Base-by-base conservation (phyloP, 148 eudicot genomes). In the Euryodendron excelsum region DNA sequence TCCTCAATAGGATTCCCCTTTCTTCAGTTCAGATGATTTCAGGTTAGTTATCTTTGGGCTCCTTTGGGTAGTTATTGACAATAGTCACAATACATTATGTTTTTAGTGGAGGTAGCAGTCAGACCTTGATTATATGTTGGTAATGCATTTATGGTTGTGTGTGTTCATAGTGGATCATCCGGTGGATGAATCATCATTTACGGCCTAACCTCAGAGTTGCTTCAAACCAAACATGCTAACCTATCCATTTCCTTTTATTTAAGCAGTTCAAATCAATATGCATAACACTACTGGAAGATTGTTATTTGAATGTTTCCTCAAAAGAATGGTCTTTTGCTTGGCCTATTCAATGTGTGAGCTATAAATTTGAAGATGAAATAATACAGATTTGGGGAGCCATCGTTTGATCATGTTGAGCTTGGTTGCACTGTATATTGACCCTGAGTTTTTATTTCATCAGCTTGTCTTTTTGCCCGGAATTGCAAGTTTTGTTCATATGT, bases 11-110 rank as follows among this genome's bases (percentile, higher is more conserved):
- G n/a, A n/a, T n/a, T n/a, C n/a, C n/a, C n/a, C n/a, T n/a, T n/a
- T n/a, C n/a, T n/a, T n/a, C n/a, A 76, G 84, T 65, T 87, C 91
- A 11, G 89, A 94, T 66, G 73, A 67, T 55, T 91, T 91, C 87
- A 87, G 95, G 98, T 93, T 78, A 39, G 89, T 78, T 27, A 69
- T 5, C 14, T 23, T 5, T 3, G 20, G 55, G 13, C 59, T 2
- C 1, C 7, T 77, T 20, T 34, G 9, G 6, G 11, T 44, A 11
- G 56, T n/a, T n/a, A 68, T 41, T 39, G 72, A 68, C n/a, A 0
- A n/a, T 41, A 8, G 17, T n/a, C n/a, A n/a, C n/a, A n/a, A n/a
- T n/a, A n/a, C n/a, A 12, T 39, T 68, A 8, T 20, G 4, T n/a
- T 4, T 56, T 20, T 0, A 56, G 27, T 3, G 23, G 18, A 56